These are phyloP conservation scores for bread wheat (Triticum aestivum) DNA, from an alignment of 176 grass and related monocot species.

Conservation along the genomic window IWGSC_CS_RefSeq_v2.1 NC_057796.1:453741937-453742436, in stretches of 20 bases:
- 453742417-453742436: slow-evolving; percentile 64
- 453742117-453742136: neutral
- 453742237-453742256: slow-evolving; percentile 17
- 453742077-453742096: neutral
- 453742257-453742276: slow-evolving; percentile 36
- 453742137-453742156: neutral
- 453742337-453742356: slow-evolving; percentile 63
- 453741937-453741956: too few species aligned
- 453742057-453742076: neutral
- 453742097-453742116: neutral
- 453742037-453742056: too few species aligned
- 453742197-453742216: neutral
- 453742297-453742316: slow-evolving; percentile 69
- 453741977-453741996: too few species aligned
- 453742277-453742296: slow-evolving; percentile 71
- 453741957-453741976: too few species aligned
- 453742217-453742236: neutral
- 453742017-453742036: too few species aligned
- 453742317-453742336: slow-evolving; percentile 51
- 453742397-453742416: neutral
- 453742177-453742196: slow-evolving; percentile 25
- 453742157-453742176: slow-evolving; percentile 37
- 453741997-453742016: too few species aligned
- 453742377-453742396: slow-evolving; percentile 11
- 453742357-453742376: slow-evolving; percentile 50